Conservation (phyloP, 2,329 filamentous ascomycete species). For the Hypoxylon sp. region DNA sequence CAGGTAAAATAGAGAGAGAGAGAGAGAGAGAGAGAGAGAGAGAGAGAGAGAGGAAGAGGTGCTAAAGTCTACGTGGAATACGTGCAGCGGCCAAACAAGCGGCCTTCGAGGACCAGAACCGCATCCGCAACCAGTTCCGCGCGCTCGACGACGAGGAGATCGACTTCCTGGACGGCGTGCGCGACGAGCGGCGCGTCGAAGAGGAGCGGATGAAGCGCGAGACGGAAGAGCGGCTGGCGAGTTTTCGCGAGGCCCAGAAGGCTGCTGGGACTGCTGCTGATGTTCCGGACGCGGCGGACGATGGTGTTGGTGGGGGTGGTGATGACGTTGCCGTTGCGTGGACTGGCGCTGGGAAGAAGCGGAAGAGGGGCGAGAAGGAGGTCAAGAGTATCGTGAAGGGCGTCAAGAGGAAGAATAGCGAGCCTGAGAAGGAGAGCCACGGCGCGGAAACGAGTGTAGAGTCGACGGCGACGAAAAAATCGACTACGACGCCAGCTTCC, state of each 20-base stretch:
- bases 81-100: conserved; percentile 78
- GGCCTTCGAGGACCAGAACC: conserved; percentile 77
- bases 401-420: conserved; percentile 51
- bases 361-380: conserved; percentile 51
- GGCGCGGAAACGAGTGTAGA: conserved; percentile 44
- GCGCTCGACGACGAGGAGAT: conserved; percentile 81
- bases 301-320: conserved; percentile 33
- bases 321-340: conserved; percentile 47
- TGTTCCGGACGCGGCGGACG: conserved; percentile 37
- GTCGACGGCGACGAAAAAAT: conserved; percentile 22
- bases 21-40: background rate
- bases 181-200: conserved; percentile 58
- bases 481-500: conserved; percentile 4
- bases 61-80: background rate
- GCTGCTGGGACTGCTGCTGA: conserved; percentile 8
- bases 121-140: conserved; percentile 79
- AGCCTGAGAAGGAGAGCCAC: conserved; percentile 49
- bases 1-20: background rate
- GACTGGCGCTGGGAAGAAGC: conserved; percentile 49
- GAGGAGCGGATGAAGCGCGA: conserved; percentile 64
- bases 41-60: background rate
- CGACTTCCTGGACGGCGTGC: conserved; percentile 73
- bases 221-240: conserved; percentile 63
- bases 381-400: conserved; percentile 41
- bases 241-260: conserved; percentile 63